Evolutionary conservation across 2,329 filamentous ascomycete species (phyloP).

Genomic region (Xylariaceae sp.): DNA sequence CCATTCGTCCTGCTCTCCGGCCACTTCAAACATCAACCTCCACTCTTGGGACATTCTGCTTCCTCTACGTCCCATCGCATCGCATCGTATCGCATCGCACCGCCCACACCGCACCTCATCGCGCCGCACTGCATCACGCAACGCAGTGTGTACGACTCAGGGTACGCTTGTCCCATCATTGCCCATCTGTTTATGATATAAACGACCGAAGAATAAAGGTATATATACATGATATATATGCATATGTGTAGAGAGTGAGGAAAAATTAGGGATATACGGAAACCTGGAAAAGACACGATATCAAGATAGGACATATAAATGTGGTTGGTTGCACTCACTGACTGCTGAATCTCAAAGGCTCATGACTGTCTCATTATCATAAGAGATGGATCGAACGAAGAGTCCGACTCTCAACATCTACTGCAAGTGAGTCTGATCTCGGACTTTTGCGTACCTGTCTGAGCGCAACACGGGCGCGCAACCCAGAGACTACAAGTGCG

Average conservation of each 20-base stretch:
- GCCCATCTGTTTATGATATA: not conserved
- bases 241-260: not conserved
- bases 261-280: too few relatives aligned
- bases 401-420: conserved; percentile 10
- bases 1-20: not conserved
- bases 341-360: not conserved
- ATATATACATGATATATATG: not conserved
- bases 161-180: conserved; percentile 7
- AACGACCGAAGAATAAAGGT: not conserved
- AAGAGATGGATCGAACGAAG: conserved; percentile 18
- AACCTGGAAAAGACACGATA: not conserved
- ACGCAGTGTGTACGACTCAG: conserved; percentile 9
- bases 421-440: conserved; percentile 12
- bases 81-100: conserved; percentile 3
- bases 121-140: conserved; percentile 6
- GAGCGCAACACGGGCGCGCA: conserved; percentile 4
- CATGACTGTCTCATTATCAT: not conserved
- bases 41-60: not conserved
- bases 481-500: not conserved
- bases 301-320: not conserved
- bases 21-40: not conserved
- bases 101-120: conserved; percentile 1
- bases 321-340: not conserved
- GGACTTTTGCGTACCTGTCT: conserved; percentile 1
- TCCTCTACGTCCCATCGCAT: not conserved